Percentiles rank a stretch among this genome's conserved stretches.
Conservation (phyloP, 768 basidiomycete species). For the Candolleomyces efflorescens region DNA sequence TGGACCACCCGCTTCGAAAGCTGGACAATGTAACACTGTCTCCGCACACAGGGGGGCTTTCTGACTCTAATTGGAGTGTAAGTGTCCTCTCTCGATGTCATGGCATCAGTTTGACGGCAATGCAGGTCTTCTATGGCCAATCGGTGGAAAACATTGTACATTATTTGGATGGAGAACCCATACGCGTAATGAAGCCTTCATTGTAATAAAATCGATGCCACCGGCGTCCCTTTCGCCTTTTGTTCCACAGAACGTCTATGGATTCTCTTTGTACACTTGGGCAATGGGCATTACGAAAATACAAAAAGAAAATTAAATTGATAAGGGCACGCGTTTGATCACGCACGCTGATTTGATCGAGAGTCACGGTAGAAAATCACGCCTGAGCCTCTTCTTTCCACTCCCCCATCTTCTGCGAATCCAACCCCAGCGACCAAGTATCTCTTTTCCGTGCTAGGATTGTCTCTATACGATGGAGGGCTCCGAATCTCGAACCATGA, state of each 20-base stretch:
- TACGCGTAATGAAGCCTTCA: conserved; percentile 3
- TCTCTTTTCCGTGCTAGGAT: conserved; percentile 16
- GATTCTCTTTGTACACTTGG: conserved; percentile 1
- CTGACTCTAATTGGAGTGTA: conserved; percentile 48
- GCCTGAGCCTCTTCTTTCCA: conserved; percentile 23
- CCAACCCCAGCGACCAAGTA: conserved; percentile 14
- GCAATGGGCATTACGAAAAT: conserved; percentile 6
- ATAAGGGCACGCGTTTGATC: conserved; percentile 4
- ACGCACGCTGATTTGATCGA: conserved; percentile 8
- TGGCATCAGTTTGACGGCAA: not conserved
- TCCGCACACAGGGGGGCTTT: conserved; percentile 58
- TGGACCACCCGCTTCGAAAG: conserved; percentile 49
- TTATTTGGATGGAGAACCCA: conserved; percentile 39
- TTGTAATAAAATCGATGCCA: not conserved
- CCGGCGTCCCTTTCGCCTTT: no score
- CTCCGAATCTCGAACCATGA: conserved; percentile 63
- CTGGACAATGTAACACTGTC: conserved; percentile 52
- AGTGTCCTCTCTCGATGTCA: conserved; percentile 6
- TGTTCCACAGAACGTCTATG: no score
- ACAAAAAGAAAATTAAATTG: conserved; percentile 2
- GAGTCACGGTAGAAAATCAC: conserved; percentile 30
- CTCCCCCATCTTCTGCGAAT: conserved; percentile 26
- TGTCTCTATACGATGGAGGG: conserved; percentile 33
- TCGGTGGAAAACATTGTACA: conserved; percentile 55
- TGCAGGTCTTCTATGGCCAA: conserved; percentile 45